Evolutionary conservation across 768 basidiomycete species (phyloP), one percentile per base, ranked within the genome.

Genomic region (Trametes elegans): DNA sequence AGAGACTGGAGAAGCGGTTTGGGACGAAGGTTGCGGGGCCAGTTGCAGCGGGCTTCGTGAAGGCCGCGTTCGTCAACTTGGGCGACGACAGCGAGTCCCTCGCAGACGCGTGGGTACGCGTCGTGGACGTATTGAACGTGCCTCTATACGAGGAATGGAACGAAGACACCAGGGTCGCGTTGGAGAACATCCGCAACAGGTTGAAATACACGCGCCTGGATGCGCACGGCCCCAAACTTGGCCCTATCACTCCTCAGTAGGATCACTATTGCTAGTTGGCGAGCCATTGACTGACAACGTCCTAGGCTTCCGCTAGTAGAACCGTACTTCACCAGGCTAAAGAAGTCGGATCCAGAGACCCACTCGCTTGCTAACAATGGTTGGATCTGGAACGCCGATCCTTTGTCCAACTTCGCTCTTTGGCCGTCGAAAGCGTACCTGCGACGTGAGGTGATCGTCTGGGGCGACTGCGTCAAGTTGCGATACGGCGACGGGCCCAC

Each of bases 301-400:
- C 18, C 0, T 61, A 97, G 94, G 35, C 79, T 76, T 14, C 93
- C 96, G 19, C 76, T 99, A 39, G 88, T 93, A 39, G 97, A 98
- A 66, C 71, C 80, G 3, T 98, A 98, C 74, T 99, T 99, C 72
- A 98, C 94, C 1, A 87, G 93, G 23, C 70, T 98, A 11, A 76
- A 74, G 59, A 34, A 79, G 75, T 74, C 76, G 48, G 75, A 82
- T 43, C 73, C 77, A 5, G 59, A 64, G 14, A 74, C 79, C 13
- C 89, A 93, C 66, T 87, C 90, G 2, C 75, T 99, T 26, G 97
- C 96, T 5, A 98, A 98, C 71, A 99, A 99, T 67, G 97, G 97
- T 3, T 99, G 97, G 97, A 93, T 99, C 61, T 99, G 97, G 96
- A 75, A 87, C 60, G 95, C 96, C 2, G 87, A 99, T 66, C 96